Evolutionary conservation across 306 rosid genomes (phyloP).

Genomic region (Phaseolus lunatus): DNA sequence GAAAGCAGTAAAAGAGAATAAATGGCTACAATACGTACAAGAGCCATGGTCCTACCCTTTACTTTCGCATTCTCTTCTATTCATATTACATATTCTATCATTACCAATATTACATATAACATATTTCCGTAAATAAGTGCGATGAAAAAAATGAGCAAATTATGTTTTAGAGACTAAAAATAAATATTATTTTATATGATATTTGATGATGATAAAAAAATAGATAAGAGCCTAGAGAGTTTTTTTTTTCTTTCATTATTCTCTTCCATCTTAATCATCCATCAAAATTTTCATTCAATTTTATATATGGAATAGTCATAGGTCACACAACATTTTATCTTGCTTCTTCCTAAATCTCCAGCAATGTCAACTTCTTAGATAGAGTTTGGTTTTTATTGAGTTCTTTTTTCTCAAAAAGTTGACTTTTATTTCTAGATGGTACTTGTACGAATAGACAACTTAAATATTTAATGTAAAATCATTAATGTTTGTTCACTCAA

Average conservation of each 20-base stretch:
- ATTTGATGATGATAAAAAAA: too few relatives aligned
- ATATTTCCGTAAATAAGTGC: too few relatives aligned
- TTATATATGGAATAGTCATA: too few relatives aligned
- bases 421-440: too few relatives aligned
- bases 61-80: not conserved
- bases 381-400: not conserved
- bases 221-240: not conserved
- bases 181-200: too few relatives aligned
- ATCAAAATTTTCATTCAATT: too few relatives aligned
- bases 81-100: too few relatives aligned
- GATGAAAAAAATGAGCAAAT: too few relatives aligned
- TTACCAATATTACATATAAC: too few relatives aligned
- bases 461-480: not conserved
- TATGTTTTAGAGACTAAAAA: too few relatives aligned
- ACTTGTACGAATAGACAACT: not conserved
- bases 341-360: not conserved
- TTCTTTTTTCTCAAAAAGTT: not conserved
- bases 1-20: not conserved
- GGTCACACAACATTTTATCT: not conserved
- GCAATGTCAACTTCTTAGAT: not conserved
- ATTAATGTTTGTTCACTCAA: not conserved
- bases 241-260: not conserved
- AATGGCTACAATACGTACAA: not conserved
- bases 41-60: too few relatives aligned
- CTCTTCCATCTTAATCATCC: too few relatives aligned